Percentiles rank a stretch among this genome's conserved stretches.
These are phyloP conservation scores for Coffea canephora DNA, from an alignment of 257 asterid species.

Conservation along the genomic window DNA sequence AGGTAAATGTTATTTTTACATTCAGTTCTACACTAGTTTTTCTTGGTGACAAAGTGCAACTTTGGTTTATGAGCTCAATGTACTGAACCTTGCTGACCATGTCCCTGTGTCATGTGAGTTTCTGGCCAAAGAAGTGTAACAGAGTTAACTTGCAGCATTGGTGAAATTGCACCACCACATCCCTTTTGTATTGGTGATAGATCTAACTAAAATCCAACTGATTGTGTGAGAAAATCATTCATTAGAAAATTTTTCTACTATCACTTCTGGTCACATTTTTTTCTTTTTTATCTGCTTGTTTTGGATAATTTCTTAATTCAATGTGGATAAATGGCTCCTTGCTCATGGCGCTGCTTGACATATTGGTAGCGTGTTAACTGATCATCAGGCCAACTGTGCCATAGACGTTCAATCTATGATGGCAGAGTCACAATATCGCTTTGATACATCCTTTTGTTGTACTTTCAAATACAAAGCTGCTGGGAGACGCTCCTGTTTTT, in stretches of 20 bases:
- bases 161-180: not conserved
- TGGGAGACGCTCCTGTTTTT: not conserved
- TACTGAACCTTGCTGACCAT: not conserved
- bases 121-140: not conserved
- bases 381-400: not conserved
- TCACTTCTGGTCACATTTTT: not conserved
- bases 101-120: not conserved
- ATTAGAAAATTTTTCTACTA: not conserved
- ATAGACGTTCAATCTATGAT: not conserved
- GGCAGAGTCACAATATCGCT: not conserved
- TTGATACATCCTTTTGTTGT: not conserved
- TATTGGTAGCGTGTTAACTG: not conserved
- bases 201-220: not conserved
- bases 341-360: not conserved
- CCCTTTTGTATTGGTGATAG: not conserved
- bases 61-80: not conserved
- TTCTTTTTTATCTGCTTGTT: not conserved
- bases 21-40: not conserved
- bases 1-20: constrained; percentile 41
- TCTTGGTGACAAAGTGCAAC: not conserved
- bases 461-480: not conserved
- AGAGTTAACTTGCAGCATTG: not conserved
- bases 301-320: not conserved
- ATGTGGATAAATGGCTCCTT: not conserved
- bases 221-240: not conserved